Evolutionary conservation across 345 rosid genomes (phyloP).

Genomic region (Pistacia atlantica): DNA sequence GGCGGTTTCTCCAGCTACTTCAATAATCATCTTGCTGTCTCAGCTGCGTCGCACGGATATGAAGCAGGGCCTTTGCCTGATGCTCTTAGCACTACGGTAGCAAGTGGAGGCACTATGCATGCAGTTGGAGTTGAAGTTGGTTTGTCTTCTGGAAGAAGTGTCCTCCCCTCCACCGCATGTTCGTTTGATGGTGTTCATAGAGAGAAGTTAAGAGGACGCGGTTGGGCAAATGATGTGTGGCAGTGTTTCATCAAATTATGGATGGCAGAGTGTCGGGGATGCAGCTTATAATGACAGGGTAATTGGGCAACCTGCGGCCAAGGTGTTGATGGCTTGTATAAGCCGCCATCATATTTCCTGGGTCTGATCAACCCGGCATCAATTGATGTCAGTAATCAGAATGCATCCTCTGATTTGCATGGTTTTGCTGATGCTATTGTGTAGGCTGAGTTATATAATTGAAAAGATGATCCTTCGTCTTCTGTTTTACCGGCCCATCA

Average conservation of each 20-base stretch:
- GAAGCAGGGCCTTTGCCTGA: constrained; percentile 40
- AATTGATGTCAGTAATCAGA: constrained; percentile 23
- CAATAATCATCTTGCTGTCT: constrained; percentile 38
- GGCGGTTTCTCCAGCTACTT: constrained; percentile 48
- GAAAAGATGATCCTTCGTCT: no score
- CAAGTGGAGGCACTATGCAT: constrained; percentile 24
- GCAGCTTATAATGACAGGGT: constrained; percentile 26
- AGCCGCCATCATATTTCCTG: constrained; percentile 42
- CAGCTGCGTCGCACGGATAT: constrained; percentile 42
- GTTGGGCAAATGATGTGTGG: constrained; percentile 27
- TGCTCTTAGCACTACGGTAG: constrained; percentile 16
- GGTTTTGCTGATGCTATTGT: no score
- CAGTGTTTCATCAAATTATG: constrained; percentile 19
- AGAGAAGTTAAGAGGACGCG: constrained; percentile 25
- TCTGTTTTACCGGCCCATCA: no score
- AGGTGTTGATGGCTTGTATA: constrained; percentile 26
- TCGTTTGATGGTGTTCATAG: constrained; percentile 28
- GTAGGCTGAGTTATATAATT: no score
- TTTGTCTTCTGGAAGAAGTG: constrained; percentile 18
- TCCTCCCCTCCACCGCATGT: constrained; percentile 33
- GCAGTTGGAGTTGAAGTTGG: constrained; percentile 18
- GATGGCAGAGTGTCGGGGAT: constrained; percentile 31
- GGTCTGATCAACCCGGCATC: constrained; percentile 28
- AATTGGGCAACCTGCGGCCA: constrained; percentile 30
- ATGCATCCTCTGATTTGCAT: constrained; percentile 5